phyloP scores from a whole-genome alignment of 2,329 filamentous ascomycete species.

The Aureobasidium sp. region DNA sequence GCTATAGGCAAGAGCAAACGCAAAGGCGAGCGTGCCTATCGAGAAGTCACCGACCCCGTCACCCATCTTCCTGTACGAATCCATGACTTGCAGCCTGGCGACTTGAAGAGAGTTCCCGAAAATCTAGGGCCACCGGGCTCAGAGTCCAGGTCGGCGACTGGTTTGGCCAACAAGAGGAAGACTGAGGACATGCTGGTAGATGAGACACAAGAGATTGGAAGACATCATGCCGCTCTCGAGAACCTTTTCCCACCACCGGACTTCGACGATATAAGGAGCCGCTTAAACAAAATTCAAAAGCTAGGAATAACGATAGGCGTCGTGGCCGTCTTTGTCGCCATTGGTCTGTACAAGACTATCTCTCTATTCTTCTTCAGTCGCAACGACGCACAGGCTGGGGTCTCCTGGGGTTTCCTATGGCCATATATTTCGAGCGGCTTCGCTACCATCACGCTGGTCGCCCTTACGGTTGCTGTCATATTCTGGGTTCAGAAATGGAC shows the following conservation, averaged over 20 bases:
- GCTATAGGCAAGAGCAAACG: slow-evolving; percentile 42
- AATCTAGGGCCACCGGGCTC: slow-evolving; percentile 35
- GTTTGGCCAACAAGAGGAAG: slow-evolving; percentile 39
- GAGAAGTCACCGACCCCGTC: slow-evolving; percentile 63
- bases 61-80: slow-evolving; percentile 63
- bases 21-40: slow-evolving; percentile 41
- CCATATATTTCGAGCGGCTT: background rate
- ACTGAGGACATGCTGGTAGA: slow-evolving; percentile 35
- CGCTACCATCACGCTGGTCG: background rate
- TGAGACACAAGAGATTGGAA: slow-evolving; percentile 37
- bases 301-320: slow-evolving; percentile 6
- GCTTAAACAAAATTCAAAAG: slow-evolving; percentile 9
- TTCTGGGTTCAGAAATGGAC: slow-evolving; percentile 52
- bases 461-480: slow-evolving; percentile 21
- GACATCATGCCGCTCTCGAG: slow-evolving; percentile 40
- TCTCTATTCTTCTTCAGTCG: background rate
- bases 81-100: slow-evolving; percentile 42
- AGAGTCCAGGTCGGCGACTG: slow-evolving; percentile 37
- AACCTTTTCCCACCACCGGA: slow-evolving; percentile 49
- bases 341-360: background rate
- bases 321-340: background rate
- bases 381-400: background rate
- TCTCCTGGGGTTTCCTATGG: background rate
- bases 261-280: slow-evolving; percentile 36
- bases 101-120: slow-evolving; percentile 38